Conservation (phyloP, 75 land plant species). For the Azolla pinnata region DNA sequence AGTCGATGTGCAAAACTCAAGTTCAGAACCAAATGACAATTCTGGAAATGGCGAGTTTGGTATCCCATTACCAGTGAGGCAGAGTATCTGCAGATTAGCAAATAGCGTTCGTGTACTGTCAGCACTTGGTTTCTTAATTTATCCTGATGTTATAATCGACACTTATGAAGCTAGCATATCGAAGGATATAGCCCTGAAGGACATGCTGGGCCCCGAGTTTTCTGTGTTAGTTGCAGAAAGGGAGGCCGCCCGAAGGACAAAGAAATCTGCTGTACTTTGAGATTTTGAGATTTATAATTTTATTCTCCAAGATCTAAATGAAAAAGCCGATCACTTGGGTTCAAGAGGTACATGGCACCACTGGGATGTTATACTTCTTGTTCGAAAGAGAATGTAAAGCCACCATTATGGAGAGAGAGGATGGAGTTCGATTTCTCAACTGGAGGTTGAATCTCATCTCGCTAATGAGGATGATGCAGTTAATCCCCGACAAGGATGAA, state of each 20-base stretch:
- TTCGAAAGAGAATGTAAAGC: too few relatives aligned
- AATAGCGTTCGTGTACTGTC: conserved; percentile 72
- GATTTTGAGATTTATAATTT: background rate
- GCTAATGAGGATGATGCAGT: too few relatives aligned
- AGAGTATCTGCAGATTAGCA: conserved; percentile 70
- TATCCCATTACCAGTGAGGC: conserved; percentile 34
- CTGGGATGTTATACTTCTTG: too few relatives aligned
- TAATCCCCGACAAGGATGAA: too few relatives aligned
- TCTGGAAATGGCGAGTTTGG: background rate
- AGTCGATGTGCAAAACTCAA: conserved; percentile 18
- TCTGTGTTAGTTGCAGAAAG: conserved; percentile 59
- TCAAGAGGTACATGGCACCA: too few relatives aligned
- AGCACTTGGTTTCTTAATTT: conserved; percentile 49
- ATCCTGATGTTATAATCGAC: conserved; percentile 51
- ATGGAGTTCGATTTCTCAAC: too few relatives aligned
- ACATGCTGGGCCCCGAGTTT: conserved; percentile 87
- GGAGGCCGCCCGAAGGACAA: conserved; percentile 50
- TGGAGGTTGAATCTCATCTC: too few relatives aligned
- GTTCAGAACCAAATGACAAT: conserved; percentile 3
- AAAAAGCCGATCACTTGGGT: too few relatives aligned
- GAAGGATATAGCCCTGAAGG: conserved; percentile 44
- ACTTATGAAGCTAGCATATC: conserved; percentile 46
- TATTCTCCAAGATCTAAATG: too few relatives aligned
- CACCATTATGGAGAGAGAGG: too few relatives aligned
- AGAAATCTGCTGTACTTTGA: background rate